Base-by-base conservation (phyloP, 257 asterid species). In the Eucommia ulmoides region DNA sequence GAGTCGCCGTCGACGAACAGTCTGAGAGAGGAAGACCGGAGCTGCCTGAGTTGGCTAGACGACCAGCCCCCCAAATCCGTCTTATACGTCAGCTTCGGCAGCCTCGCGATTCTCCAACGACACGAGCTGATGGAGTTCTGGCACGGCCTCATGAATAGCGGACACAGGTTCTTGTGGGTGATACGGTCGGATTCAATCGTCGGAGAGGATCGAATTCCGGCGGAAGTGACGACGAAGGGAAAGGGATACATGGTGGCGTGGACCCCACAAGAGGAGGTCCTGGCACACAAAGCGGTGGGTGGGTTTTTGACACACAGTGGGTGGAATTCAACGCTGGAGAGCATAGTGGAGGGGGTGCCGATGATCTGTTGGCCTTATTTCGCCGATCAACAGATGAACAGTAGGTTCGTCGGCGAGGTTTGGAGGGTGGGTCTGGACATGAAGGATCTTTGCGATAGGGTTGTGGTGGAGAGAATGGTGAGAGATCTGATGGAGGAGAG, bases 11-110 rank as follows among this genome's bases (percentile, higher is more conserved):
- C 49, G 26, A 56, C 73, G 10, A 66, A 49, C 20, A 74, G 82
- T 9, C 52, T 80, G 0, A 71, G 82, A 85, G 49, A 62, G 21
- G 85, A 80, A 60, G 91, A 80, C 45, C 24, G 16, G 45, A 53
- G 61, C 42, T 80, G 91, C 61, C 42, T 81, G 11, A 47, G 70
- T 7, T 81, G 93, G 93, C 80, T 81, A 0, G 80, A 81, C 33
- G 3, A 20, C 7, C 93, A 81, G 33, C 71, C 71, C 10, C 2
- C 44, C 14, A 68, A 38, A 35, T 81, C 87, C 2, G 84, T 81
- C 7, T 2, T 75, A 0, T 81, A 70, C 26, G 80, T 75, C 19
- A 81, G 93, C 74, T 67, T 81, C 45, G 93, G 93, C 29, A 81
- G 93, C 51, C 53, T 76, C 19, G 51, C 66, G 0, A 33, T 60